Conservation (phyloP, 2,329 filamentous ascomycete genomes). For the Claviceps fusiformis region DNA sequence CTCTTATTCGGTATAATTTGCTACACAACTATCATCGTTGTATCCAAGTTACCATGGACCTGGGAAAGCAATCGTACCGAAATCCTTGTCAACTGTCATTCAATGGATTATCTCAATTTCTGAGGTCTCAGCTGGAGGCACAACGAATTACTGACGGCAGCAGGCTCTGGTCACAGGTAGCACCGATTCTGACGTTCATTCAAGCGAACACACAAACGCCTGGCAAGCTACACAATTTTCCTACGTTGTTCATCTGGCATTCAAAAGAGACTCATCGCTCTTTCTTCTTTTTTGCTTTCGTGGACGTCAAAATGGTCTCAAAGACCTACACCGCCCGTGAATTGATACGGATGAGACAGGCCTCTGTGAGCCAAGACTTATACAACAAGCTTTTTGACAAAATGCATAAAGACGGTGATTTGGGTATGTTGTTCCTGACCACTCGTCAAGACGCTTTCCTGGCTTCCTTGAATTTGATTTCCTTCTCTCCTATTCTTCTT, state of each 20-base stretch:
- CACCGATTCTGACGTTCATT: constrained; percentile 22
- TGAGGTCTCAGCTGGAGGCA: constrained; percentile 14
- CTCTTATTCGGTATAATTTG: constrained; percentile 19
- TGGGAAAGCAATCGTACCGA: constrained; percentile 15
- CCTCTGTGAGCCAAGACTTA: constrained; percentile 14
- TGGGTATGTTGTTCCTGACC: constrained; percentile 21
- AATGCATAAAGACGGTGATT: constrained; percentile 25
- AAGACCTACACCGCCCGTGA: constrained; percentile 30
- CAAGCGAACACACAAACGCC: constrained; percentile 12
- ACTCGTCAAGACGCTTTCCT: too few relatives aligned
- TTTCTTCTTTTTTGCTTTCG: constrained; percentile 27
- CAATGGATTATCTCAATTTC: constrained; percentile 12
- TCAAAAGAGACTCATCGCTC: constrained; percentile 20
- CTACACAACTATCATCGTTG: constrained; percentile 17
- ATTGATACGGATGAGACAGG: constrained; percentile 24
- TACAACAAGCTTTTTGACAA: constrained; percentile 17
- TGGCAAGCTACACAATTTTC: constrained; percentile 14
- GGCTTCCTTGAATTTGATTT: neutral
- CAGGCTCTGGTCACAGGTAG: constrained; percentile 16
- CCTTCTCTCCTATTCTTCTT: too few relatives aligned
- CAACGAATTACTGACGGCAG: constrained; percentile 18
- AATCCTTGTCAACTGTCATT: constrained; percentile 9
- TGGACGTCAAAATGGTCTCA: constrained; percentile 27
- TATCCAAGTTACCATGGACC: constrained; percentile 16
- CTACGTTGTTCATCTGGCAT: constrained; percentile 27